Evolutionary conservation across 139 green algal genomes (phyloP), one percentile per base, ranked within the genome.

Genomic region (Diplosphaera chodatii): DNA sequence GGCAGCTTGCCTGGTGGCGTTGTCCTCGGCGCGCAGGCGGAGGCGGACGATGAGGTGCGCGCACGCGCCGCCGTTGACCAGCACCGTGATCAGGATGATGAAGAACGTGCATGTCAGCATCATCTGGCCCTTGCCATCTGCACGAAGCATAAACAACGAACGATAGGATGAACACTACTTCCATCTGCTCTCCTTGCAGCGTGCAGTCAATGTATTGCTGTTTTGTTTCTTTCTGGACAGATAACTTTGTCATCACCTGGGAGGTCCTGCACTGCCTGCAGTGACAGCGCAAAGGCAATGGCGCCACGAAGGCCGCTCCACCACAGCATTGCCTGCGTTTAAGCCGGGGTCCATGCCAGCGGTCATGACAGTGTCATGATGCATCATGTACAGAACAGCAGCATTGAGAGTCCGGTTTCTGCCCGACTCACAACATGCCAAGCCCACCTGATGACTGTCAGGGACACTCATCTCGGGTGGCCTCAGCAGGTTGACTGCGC

Each of bases 211-310:
- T n/a, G n/a, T n/a, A n/a, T n/a, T n/a, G n/a, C n/a, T n/a, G n/a
- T n/a, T n/a, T n/a, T n/a, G n/a, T n/a, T n/a, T n/a, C n/a, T n/a
- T n/a, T n/a, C n/a, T n/a, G n/a, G n/a, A n/a, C n/a, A n/a, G n/a
- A n/a, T n/a, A n/a, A n/a, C n/a, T n/a, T n/a, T n/a, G n/a, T n/a
- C n/a, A n/a, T n/a, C 63, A 13, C 83, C 83, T 30, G 59, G 64
- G 30, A 81, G 78, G 8, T 73, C 32, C 13, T 82, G 71, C 0
- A 64, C 34, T 5, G 83, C 82, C 64, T 85, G 59, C 72, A 91
- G 68, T 15, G 81, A 65, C 40, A 91, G 77, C 5, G 85, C 83
- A 74, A 91, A 89, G 0, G 85, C 85, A 77, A 91, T 88, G 48
- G 81, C 82, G 23, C 83, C 83, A 0, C 83, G 68, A 56, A 91